Evolutionary conservation across 257 asterid genomes (phyloP), one percentile per base, ranked within the genome.

Genomic region (Misopates orontium): DNA sequence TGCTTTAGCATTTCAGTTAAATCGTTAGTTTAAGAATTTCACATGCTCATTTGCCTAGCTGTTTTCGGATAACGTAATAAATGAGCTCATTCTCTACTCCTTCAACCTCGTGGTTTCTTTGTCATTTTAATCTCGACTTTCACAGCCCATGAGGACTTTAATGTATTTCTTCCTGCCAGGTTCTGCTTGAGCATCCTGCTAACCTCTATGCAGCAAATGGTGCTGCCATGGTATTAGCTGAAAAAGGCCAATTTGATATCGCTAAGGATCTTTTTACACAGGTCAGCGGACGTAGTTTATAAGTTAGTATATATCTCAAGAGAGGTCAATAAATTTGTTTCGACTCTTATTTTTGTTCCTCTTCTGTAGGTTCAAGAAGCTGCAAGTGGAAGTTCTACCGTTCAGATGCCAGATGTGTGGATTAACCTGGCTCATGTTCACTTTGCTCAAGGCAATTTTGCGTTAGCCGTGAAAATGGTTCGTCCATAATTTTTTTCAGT

Each of bases 121-220:
- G 47, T n/a, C 36, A 62, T 18, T 56, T 51, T 10, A 16, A 64
- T 55, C 11, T 3, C 6, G 42, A 36, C 42, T 36, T 36, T 36
- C 4, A 10, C 8, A 36, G 42, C 42, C 11, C 42, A 3, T 1
- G 42, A 8, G 42, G 42, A 36, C 10, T 5, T 9, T 36, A 8
- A 31, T 51, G 50, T 28, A 54, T 71, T 73, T 55, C 56, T 28
- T 69, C 68, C 31, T 21, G 58, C 64, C 75, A 84, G 90, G 87
- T 84, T 74, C 79, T 84, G 60, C 61, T 73, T 49, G 81, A 82
- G 76, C 87, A 78, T 73, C 72, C 88, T 67, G 85, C 92, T 77
- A 93, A 88, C 78, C 91, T 93, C 50, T 93, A 90, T 84, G 99
- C 99, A 71, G 99, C 99, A 54, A 93, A 93, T 80, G 99, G 99